Conservation (phyloP, 1,284 basidiomycete genomes). For the Gomphus sp. region DNA sequence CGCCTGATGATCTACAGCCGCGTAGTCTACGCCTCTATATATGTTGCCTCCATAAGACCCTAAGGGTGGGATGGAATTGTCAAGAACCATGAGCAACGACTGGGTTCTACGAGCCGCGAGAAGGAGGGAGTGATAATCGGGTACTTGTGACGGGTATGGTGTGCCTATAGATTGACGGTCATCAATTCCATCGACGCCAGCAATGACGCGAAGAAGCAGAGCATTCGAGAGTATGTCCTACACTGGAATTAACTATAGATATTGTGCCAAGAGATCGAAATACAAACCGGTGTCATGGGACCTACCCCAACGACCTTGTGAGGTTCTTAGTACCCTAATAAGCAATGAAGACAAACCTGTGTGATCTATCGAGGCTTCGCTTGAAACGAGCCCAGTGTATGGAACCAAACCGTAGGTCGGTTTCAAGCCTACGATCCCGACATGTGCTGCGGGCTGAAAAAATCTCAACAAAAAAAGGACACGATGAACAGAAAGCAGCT, state of each 20-base stretch:
- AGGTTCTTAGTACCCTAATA: conserved; percentile 8
- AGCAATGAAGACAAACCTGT: conserved; percentile 24
- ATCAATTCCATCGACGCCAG: conserved; percentile 38
- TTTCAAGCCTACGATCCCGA: conserved; percentile 40
- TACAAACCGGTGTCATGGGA: conserved; percentile 5
- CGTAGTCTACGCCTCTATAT: not conserved
- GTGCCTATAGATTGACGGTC: conserved; percentile 34
- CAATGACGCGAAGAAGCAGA: conserved; percentile 33
- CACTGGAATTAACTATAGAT: not conserved
- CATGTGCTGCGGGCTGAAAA: conserved; percentile 28
- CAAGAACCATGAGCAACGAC: not conserved
- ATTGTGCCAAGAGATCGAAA: not conserved
- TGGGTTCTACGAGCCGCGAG: not conserved
- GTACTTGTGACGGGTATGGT: conserved; percentile 28
- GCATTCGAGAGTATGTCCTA: conserved; percentile 32
- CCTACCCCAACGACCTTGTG: not conserved
- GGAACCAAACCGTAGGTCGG: conserved; percentile 41
- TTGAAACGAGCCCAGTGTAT: conserved; percentile 36
- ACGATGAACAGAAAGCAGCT: conserved; percentile 2
- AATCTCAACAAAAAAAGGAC: too few relatives aligned
- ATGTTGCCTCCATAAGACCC: not conserved
- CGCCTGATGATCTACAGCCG: not conserved
- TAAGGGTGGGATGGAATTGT: not conserved
- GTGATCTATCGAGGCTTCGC: conserved; percentile 32
- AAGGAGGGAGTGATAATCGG: conserved; percentile 26